Evolutionary conservation across 2,329 filamentous ascomycete genomes (phyloP), one percentile per base, ranked within the genome.

Genomic region (Claviceps citrina): DNA sequence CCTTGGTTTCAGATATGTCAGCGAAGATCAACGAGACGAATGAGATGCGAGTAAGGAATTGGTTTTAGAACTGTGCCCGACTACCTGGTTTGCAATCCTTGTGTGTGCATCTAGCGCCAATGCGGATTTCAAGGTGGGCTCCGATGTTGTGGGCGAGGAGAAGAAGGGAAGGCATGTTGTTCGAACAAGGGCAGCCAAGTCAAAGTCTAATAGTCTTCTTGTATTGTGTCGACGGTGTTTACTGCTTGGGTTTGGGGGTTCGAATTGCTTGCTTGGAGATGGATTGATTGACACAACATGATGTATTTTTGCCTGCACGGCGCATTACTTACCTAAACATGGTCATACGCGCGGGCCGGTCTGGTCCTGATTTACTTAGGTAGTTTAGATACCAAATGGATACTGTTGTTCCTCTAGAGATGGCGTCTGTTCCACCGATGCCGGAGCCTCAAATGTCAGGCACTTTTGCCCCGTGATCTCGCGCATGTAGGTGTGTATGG

Each of bases 331-430:
- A 41, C 31, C 41, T 43, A 46, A 39, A 47, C 35, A 42, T 43
- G 39, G 39, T 41, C 40, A 43, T 46, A 43, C 41, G 39, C 41
- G 40, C 32, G 35, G 47, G 44, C 33, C 28, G 16, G 25, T 25
- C 31, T 41, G 15, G 38, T 49, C 43, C 43, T 39, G 45, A 49
- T 45, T 46, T 48, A 42, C 34, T 47, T 47, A 47, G 22, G 40
- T 50, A 49, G 47, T 44, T 51, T 49, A 43, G 45, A 51, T 53
- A 49, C 44, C 45, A 50, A 47, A 47, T 44, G 38, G 39, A 35
- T 43, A 41, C 32, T 28, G n/a, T 35, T 32, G 27, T 30, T 33
- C 5, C 13, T 20, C 16, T 22, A n/a, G n/a, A n/a, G n/a, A n/a
- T n/a, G n/a, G n/a, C n/a, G n/a, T n/a, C n/a, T n/a, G n/a, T n/a